Evolutionary conservation across 2,329 filamentous ascomycete species (phyloP).

Genomic region (Microsporum canis): DNA sequence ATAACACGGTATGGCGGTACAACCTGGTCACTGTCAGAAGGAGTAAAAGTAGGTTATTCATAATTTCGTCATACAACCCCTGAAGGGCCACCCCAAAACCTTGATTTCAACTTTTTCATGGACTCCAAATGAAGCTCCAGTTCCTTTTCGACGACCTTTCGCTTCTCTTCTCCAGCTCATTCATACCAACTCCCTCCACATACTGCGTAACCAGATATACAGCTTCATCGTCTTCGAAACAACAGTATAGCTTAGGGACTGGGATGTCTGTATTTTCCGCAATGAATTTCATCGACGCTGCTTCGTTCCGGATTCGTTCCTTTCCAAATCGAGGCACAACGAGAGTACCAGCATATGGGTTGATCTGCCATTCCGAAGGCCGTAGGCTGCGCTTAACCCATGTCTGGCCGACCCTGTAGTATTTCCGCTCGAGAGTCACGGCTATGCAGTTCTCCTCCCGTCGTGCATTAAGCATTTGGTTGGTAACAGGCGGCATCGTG

Average conservation of each 20-base stretch:
- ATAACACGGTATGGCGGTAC: neutral
- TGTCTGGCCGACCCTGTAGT: conserved; percentile 11
- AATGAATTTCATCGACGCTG: conserved; percentile 8
- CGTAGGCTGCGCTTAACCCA: conserved; percentile 15
- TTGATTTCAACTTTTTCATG: neutral
- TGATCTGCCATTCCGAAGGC: conserved; percentile 14
- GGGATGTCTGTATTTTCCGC: conserved; percentile 7
- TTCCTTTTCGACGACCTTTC: neutral
- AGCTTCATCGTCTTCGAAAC: conserved; percentile 1
- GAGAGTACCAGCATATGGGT: conserved; percentile 10
- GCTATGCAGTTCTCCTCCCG: conserved; percentile 14
- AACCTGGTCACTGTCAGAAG: neutral
- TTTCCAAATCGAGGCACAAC: conserved; percentile 4
- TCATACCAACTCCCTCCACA: neutral
- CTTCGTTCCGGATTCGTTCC: conserved; percentile 10
- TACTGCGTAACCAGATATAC: conserved; percentile 1
- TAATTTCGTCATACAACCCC: neutral
- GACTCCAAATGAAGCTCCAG: neutral
- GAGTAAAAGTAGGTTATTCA: neutral
- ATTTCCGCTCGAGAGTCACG: conserved; percentile 14
- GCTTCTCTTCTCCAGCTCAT: neutral
- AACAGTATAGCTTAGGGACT: conserved; percentile 3
- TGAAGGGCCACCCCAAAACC: neutral
- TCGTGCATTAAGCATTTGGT: conserved; percentile 5
- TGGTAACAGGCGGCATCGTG: neutral